Percentiles rank a stretch among this genome's conserved stretches.
Evolutionary conservation across 208 protist genomes (phyloP).

Genomic region (Crithidia expoeki): DNA sequence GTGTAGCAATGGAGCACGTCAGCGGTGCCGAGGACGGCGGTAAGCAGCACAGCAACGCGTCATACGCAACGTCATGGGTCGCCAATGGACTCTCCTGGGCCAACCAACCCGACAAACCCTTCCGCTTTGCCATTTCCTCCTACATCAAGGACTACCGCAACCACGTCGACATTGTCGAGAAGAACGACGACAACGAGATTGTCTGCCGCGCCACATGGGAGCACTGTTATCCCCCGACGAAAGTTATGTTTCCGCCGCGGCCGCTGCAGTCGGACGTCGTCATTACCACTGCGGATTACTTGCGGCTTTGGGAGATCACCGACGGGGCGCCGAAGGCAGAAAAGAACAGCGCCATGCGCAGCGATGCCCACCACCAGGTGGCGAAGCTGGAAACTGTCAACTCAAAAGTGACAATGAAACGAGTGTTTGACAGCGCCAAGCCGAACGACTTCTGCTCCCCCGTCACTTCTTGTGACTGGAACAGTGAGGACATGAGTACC

Average conservation of each 20-base stretch:
- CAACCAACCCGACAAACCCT: constrained; percentile 38
- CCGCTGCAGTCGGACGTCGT: constrained; percentile 89
- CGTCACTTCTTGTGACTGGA: constrained; percentile 99
- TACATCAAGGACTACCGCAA: constrained; percentile 97
- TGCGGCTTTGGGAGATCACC: constrained; percentile 97
- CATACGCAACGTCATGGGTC: constrained; percentile 95
- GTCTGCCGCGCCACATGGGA: constrained; percentile 91
- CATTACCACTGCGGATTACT: constrained; percentile 98
- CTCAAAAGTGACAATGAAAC: constrained; percentile 90
- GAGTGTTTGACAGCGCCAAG: constrained; percentile 80
- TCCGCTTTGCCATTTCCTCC: constrained; percentile 94
- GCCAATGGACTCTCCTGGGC: constrained; percentile 96
- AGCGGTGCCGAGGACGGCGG: constrained; percentile 15
- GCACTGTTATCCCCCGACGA: constrained; percentile 97
- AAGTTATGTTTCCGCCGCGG: constrained; percentile 96
- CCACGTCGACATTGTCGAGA: constrained; percentile 92
- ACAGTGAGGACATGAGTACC: constrained; percentile 94
- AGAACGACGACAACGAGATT: constrained; percentile 65
- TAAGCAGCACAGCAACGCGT: constrained; percentile 52
- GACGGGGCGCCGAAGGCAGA: constrained; percentile 28
- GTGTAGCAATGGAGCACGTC: constrained; percentile 10
- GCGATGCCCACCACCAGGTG: constrained; percentile 23
- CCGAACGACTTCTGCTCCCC: constrained; percentile 98
- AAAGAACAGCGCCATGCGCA: constrained; percentile 2
- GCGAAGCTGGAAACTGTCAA: constrained; percentile 47